A percentile compares a stretch with the other conserved stretches of the same genome.
These are phyloP conservation scores for Pontederia paniculata DNA, from an alignment of 176 grass and related monocot genomes.

Conservation along the genomic window DNA sequence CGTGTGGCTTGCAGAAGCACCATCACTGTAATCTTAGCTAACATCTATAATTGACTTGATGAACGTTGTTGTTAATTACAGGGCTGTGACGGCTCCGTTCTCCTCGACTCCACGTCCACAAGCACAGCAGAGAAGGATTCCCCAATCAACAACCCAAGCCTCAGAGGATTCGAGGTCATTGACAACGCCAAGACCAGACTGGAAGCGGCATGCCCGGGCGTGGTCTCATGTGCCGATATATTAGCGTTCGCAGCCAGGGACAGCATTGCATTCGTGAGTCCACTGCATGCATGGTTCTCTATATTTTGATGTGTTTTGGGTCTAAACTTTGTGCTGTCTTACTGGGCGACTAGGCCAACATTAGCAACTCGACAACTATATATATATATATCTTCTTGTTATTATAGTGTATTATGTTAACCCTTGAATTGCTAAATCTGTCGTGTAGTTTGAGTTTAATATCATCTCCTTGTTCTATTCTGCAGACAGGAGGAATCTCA, in stretches of 20 bases:
- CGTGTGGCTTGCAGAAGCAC: not conserved
- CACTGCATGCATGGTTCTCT: not conserved
- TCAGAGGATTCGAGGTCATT: slow-evolving; percentile 35
- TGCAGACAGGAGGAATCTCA: slow-evolving; percentile 54
- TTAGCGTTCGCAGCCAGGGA: slow-evolving; percentile 61
- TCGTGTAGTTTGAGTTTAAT: not conserved
- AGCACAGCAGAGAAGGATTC: slow-evolving; percentile 53
- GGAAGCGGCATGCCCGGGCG: slow-evolving; percentile 35
- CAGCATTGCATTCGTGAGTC: slow-evolving; percentile 41
- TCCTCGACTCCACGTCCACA: slow-evolving; percentile 35
- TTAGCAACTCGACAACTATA: too few relatives aligned
- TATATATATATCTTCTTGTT: too few relatives aligned
- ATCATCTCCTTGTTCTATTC: not conserved
- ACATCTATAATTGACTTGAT: too few relatives aligned
- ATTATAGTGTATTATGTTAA: too few relatives aligned
- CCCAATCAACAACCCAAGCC: slow-evolving; percentile 29
- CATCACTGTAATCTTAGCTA: too few relatives aligned
- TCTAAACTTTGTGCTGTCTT: not conserved
- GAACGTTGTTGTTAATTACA: too few relatives aligned
- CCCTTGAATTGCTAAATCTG: not conserved
- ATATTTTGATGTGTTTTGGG: not conserved
- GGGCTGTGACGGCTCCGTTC: slow-evolving; percentile 58
- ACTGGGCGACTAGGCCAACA: too few relatives aligned
- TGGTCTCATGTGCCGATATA: slow-evolving; percentile 55
- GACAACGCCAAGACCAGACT: slow-evolving; percentile 35